Base-by-base conservation (phyloP, 2,329 filamentous ascomycete species). In the Phaeosphaeriaceae sp. region DNA sequence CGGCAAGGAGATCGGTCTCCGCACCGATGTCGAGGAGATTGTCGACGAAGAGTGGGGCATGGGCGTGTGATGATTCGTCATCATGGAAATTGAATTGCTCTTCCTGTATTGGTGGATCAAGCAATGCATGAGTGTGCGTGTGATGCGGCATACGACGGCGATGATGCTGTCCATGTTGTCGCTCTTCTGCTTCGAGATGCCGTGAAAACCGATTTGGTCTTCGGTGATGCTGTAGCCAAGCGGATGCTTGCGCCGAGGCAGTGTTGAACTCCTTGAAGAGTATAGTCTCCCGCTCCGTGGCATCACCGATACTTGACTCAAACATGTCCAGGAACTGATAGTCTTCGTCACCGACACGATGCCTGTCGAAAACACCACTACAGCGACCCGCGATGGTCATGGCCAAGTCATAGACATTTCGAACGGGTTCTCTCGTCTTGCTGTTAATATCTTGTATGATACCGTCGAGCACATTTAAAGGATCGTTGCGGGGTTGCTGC, bases 281-380 rank as follows among this genome's bases (percentile, higher is more conserved):
- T n/a, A 82, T 75, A 0, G 84, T 87, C 68, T 88, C 85, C 31
- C 68, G 66, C 25, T 80, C 77, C 10, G 79, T 80, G 1, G 76
- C 77, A 24, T 76, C 69, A 1, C 87, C 88, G 44, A 90, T 88
- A 1, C 84, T 86, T 15, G 82, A 82, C 62, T 89, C 87, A 59
- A 90, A 90, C 84, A 89, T 89, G 60, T 89, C 87, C 1, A 89
- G 70, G 52, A 90, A 89, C 58, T 88, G 85, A 50, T 86, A 88
- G 27, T 87, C 81, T 55, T 87, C 85, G 61, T 88, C 83, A 21
- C 83, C 83, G 49, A 85, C 77, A 3, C 82, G 81, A 58, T 87
- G 84, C 7, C 85, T 81, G 65, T 88, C 86, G 63, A 89, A 89
- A 33, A 86, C 81, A 4, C 85, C 86, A 7, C 82, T 84, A 71